These are phyloP conservation scores for Chaetomium tenue DNA, from an alignment of 495 filamentous ascomycete species.

Conservation along the genomic window DNA sequence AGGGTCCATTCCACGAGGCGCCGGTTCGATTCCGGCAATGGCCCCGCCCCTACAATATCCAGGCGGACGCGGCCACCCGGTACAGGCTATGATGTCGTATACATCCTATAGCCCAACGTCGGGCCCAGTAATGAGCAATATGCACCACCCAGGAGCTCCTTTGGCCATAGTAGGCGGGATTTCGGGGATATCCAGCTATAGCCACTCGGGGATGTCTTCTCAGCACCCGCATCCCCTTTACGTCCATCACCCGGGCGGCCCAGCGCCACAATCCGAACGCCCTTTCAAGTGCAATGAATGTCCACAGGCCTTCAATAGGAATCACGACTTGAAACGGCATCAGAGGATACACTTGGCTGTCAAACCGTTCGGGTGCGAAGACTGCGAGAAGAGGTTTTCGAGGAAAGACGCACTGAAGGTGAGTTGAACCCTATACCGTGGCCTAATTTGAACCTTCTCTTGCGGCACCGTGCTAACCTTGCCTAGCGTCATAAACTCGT, in stretches of 20 bases:
- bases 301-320: constrained; percentile 90
- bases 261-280: constrained; percentile 38
- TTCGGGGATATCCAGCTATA: constrained; percentile 42
- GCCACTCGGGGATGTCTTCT: constrained; percentile 53
- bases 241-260: constrained; percentile 37
- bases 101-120: constrained; percentile 35
- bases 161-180: constrained; percentile 68
- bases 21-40: constrained; percentile 48
- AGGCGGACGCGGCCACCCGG: constrained; percentile 32
- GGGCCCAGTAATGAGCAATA: constrained; percentile 73
- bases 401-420: constrained; percentile 98
- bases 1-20: constrained; percentile 31
- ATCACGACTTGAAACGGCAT: constrained; percentile 95
- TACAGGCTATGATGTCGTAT: constrained; percentile 25
- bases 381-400: constrained; percentile 96
- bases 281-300: constrained; percentile 96
- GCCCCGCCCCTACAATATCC: constrained; percentile 28
- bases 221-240: constrained; percentile 34
- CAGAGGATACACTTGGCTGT: constrained; percentile 92
- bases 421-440: constrained; percentile 14
- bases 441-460: not conserved
- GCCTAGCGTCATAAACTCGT: constrained; percentile 86
- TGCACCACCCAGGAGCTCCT: constrained; percentile 69
- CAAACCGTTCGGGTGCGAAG: constrained; percentile 88
- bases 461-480: constrained; percentile 32